Evolutionary conservation across 257 asterid genomes (phyloP), one percentile per base, ranked within the genome.

Genomic region (Nicotiana tomentosiformis): DNA sequence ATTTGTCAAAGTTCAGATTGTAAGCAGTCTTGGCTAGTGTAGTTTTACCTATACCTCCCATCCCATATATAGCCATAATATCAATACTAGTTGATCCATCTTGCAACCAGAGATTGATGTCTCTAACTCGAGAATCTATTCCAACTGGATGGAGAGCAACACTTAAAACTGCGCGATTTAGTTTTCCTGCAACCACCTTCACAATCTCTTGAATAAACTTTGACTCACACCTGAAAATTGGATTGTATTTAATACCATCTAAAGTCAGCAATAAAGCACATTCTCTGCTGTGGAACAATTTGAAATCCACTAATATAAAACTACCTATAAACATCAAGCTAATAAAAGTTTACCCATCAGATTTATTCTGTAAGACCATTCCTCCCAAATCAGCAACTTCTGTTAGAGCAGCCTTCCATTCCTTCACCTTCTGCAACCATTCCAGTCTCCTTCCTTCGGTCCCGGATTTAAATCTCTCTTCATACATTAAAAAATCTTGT

Each of bases 341-440:
- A 70, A 35, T 70, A 72, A 70, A 11, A 72, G 12, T 35, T 66
- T 32, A 81, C 84, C 84, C 78, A 81, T 81, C 84, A 17, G 53
- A 26, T 81, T 66, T 78, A 81, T 82, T 72, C 67, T 82, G 49
- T 43, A 72, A 70, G 46, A 72, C 81, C 85, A 69, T 82, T 56
- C 85, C 85, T 56, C 81, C 85, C 33, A 82, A 35, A 82, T 82
- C 81, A 58, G 74, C 76, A 82, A 82, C 85, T 39, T 82, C 53
- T 82, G 58, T 58, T 33, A 82, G 35, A 46, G 85, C 72, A 18
- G 81, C 53, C 81, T 46, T 82, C 85, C 74, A 82, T 46, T 15
- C 5, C 78, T 81, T 81, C 39, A 81, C 67, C 61, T 58, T 60
- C 18, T 61, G 33, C 12, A 46, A 16, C 39, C 53, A 58, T 10